Base-by-base conservation (phyloP, 1,139 yeast species). In the Magnusiomyces fungicola region DNA sequence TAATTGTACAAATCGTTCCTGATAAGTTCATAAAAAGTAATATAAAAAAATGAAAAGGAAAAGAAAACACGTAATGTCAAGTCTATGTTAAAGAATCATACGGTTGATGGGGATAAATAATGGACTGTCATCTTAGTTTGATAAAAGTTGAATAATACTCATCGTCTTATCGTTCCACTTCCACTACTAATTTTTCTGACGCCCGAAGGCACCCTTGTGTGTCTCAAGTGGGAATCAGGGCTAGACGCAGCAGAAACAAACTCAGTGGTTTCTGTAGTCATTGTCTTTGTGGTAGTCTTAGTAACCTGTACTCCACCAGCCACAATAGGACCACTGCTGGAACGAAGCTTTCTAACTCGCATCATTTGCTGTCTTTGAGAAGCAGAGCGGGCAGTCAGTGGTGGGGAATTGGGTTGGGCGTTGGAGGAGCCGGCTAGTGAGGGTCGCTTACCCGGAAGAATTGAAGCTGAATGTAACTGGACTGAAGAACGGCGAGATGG, bases 181-280 rank as follows among this genome's bases (percentile, higher is more conserved):
- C n/a, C n/a, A n/a, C n/a, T n/a, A n/a, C n/a, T n/a, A n/a, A n/a
- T n/a, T n/a, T n/a, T n/a, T n/a, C n/a, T n/a, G n/a, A n/a, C n/a
- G n/a, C n/a, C n/a, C n/a, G n/a, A n/a, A n/a, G n/a, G n/a, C n/a
- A n/a, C n/a, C n/a, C 16, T 32, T 7, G 34, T n/a, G 16, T 34
- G 38, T 5, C 38, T 16, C 38, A 34, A 9, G 38, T n/a, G 16
- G 5, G 38, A 23, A 34, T 34, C 38, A 9, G 38, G 19, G n/a
- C 14, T 6, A 12, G 38, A 23, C 23, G 38, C 5, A 7, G 38
- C 12, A 12, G 30, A 21, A 5, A 34, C 23, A 34, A 34, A 34
- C 38, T 34, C 38, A 18, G 38, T 34, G 3, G 38, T 34, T 23
- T 34, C 38, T 34, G 38, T 34, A 3, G 38, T 34, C n/a, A 18